Base-by-base conservation (phyloP, 371 early-diverging fungal species). In the Rhizomucor pusillus region DNA sequence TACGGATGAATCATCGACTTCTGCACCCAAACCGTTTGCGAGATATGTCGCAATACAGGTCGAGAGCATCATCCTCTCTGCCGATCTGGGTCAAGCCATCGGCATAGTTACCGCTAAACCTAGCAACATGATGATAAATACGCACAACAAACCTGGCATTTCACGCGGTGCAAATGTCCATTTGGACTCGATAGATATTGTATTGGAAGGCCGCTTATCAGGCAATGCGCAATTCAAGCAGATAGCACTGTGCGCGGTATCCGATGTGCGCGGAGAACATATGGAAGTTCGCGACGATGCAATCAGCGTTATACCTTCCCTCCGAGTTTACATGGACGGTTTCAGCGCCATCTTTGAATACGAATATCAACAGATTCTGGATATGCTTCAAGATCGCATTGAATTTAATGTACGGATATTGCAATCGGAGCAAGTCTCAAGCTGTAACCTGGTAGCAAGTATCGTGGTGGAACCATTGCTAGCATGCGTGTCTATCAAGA, bases 41-140 rank as follows among this genome's bases (percentile, higher is more conserved):
- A 71, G 80, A 12, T 79, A 79, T 61, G 50, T 81, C n/a, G 74
- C 76, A 0, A 41, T 85, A 7, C 62, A 73, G 2, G 50, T 87
- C 7, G 69, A 77, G 19, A 62, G 60, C 10, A 72, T 90, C 37
- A 56, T 62, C 12, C 66, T 90, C 16, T 79, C 80, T 1, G 82
- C 80, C 0, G 90, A 92, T 57, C 63, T 92, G 14, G 90, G 91
- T 2, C 90, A 89, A 51, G 85, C 86, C 6, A 85, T 92, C 34
- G 93, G 91, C 14, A 85, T 79, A 52, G 73, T 86, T 29, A 71
- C 65, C 5, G 60, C 84, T 14, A 54, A 51, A 3, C 71, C 84
- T n/a, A 58, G 77, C 36, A 70, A 80, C 36, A 54, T 85, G 3
- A 54, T 65, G 0, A 34, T 86, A 24, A 60, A 71, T 10, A 71